Base-by-base conservation (phyloP, 1,284 basidiomycete genomes). In the Taiwanofungus camphoratus region DNA sequence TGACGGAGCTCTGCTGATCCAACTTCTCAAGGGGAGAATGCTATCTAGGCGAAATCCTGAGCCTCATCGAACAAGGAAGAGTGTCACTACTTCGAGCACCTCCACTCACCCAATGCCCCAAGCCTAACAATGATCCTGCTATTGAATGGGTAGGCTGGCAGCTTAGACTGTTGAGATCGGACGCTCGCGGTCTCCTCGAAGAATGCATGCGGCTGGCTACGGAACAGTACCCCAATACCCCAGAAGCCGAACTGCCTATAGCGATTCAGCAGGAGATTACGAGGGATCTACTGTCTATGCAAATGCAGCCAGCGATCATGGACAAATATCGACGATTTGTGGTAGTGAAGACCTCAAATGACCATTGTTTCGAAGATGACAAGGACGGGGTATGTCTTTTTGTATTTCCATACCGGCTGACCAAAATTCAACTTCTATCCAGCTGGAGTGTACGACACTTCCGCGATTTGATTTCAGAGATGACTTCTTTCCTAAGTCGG, bases 301-400 rank as follows among this genome's bases (percentile, higher is more conserved):
- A 79, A 50, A 56, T 62, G 34, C 80, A 85, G 48, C 80, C 78
- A 9, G 57, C 52, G 21, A 66, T 85, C 22, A 77, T 82, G 71
- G 59, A 68, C 34, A 52, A 67, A 20, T 77, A 80, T 52, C 71
- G 83, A 18, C 71, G 83, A 26, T 86, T 73, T 58, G 74, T 82
- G 9, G 67, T 82, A 1, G 60, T 86, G 39, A 66, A 60, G 48
- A 67, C 67, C 16, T 53, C 48, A 18, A 56, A 55, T 19, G 69
- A 71, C 33, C 41, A 39, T 6, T 39, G 41, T 22, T 52, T 63
- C 36, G 44, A 56, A 15, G 49, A 52, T 29, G 58, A 60, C 33
- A 55, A 55, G 33, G 47, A 57, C 45, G 66, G 64, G 26, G 71
- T 70, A 48, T 42, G 67, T 60, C 3, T 35, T 34, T 8, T 29